These are phyloP conservation scores for Apostasia shenzhenica DNA, from an alignment of 106 monocot species.

Conservation along the genomic window DNA sequence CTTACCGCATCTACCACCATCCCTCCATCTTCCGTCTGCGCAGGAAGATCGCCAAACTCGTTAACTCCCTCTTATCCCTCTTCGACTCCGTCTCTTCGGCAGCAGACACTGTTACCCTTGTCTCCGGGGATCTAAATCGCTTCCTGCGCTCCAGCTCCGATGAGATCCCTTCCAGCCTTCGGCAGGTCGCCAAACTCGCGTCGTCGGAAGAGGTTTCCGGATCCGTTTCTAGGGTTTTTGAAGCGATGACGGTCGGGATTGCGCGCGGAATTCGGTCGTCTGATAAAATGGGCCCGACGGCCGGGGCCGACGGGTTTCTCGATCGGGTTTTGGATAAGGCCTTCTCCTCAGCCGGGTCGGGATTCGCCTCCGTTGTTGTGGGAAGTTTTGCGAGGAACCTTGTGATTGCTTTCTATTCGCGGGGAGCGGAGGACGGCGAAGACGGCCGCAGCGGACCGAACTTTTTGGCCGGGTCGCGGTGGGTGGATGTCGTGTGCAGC, in stretches of 20 bases:
- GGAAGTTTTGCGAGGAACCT: conserved; percentile 57
- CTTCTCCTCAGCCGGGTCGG: conserved; percentile 43
- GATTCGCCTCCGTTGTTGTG: conserved; percentile 49
- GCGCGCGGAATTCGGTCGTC: conserved; percentile 11
- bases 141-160: conserved; percentile 63
- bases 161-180: conserved; percentile 44
- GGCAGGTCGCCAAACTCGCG: conserved; percentile 48
- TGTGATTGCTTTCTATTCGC: conserved; percentile 29
- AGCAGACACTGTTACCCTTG: conserved; percentile 31
- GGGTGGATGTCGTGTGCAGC: conserved; percentile 32
- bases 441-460: background rate
- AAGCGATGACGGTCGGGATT: conserved; percentile 46
- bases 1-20: conserved; percentile 38
- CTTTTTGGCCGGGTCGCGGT: conserved; percentile 9
- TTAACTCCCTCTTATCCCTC: conserved; percentile 34
- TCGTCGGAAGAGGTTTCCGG: conserved; percentile 37
- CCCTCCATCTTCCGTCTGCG: conserved; percentile 27
- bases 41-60: conserved; percentile 20
- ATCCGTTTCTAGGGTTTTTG: conserved; percentile 44
- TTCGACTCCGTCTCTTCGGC: conserved; percentile 40
- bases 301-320: background rate
- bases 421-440: background rate
- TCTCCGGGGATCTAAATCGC: conserved; percentile 46
- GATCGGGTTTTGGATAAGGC: conserved; percentile 48
- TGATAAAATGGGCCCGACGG: background rate